Percentiles rank a stretch among this genome's conserved stretches.
phyloP scores from a whole-genome alignment of 495 filamentous ascomycete genomes.

The Neurospora africana region DNA sequence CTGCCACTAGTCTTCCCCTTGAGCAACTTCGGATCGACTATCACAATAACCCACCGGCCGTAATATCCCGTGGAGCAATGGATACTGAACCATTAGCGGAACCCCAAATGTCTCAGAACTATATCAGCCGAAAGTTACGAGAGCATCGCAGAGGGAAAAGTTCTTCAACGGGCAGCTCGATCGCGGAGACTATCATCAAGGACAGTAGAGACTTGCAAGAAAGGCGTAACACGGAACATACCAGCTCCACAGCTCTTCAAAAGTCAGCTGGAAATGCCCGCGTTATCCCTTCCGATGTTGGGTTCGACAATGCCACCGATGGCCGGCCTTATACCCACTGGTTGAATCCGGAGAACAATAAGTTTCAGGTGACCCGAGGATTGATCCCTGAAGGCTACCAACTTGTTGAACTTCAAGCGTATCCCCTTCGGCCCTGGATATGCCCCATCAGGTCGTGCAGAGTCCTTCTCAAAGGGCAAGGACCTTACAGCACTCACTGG shows the following conservation, averaged over 20 bases:
- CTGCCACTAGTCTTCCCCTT: not conserved
- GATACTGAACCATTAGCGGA: not conserved
- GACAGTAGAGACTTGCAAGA: not conserved
- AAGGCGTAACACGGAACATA: not conserved
- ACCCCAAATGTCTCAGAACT: not conserved
- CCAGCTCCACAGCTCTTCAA: not conserved
- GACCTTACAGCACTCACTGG: slow-evolving; percentile 5
- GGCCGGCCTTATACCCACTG: slow-evolving; percentile 8
- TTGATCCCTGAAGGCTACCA: slow-evolving; percentile 10
- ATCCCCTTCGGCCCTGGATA: slow-evolving; percentile 4
- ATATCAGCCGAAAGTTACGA: not conserved
- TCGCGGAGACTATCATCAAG: not conserved
- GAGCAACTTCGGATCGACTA: not conserved
- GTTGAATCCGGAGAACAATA: not conserved
- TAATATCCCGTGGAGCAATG: slow-evolving; percentile 1
- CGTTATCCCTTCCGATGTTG: not conserved
- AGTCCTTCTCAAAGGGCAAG: not conserved
- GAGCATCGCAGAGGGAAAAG: not conserved
- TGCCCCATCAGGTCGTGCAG: slow-evolving; percentile 13
- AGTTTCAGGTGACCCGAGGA: slow-evolving; percentile 1
- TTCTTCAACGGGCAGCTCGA: not conserved
- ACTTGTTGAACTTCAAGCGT: not conserved
- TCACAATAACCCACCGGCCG: not conserved
- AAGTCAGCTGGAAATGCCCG: not conserved
- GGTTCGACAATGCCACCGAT: not conserved